Percentiles rank a stretch among this genome's conserved stretches.
phyloP scores from a whole-genome alignment of 164 flowering plant genomes.

The Malania oleifera region DNA sequence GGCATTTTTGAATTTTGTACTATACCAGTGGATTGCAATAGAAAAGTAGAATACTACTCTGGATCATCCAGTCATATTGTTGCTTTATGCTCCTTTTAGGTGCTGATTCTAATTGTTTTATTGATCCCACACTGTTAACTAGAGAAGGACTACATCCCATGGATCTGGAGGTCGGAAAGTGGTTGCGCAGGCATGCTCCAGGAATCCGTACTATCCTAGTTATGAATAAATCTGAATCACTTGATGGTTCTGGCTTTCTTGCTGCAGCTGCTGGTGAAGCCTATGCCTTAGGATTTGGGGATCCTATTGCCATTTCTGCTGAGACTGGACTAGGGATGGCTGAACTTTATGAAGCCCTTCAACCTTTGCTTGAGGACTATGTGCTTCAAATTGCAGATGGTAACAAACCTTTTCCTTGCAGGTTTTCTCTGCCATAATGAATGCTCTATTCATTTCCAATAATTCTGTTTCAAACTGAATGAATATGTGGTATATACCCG shows the following conservation, averaged over 20 bases:
- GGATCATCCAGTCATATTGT: too few species aligned
- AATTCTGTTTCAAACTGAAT: too few species aligned
- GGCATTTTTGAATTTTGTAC: neutral
- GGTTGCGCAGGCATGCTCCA: slow-evolving; percentile 84
- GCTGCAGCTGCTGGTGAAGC: slow-evolving; percentile 68
- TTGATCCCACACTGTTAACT: slow-evolving; percentile 9
- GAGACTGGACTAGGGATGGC: slow-evolving; percentile 94
- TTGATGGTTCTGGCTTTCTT: slow-evolving; percentile 55
- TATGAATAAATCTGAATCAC: slow-evolving; percentile 86
- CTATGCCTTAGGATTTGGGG: slow-evolving; percentile 76
- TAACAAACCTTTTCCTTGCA: slow-evolving; percentile 19
- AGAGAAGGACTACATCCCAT: slow-evolving; percentile 86
- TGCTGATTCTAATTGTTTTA: neutral
- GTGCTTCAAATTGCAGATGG: slow-evolving; percentile 45
- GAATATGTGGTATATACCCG: neutral
- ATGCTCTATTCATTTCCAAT: neutral
- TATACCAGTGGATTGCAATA: neutral
- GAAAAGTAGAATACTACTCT: neutral
- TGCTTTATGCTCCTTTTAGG: neutral
- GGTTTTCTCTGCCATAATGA: neutral
- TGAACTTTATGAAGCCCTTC: slow-evolving; percentile 65
- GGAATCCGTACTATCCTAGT: slow-evolving; percentile 56
- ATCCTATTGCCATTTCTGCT: slow-evolving; percentile 88
- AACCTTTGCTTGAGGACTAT: slow-evolving; percentile 71
- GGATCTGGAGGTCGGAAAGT: slow-evolving; percentile 90